Evolutionary conservation across 192 early-diverging fungal species (phyloP).

Genomic region (Diversispora eburnea): DNA sequence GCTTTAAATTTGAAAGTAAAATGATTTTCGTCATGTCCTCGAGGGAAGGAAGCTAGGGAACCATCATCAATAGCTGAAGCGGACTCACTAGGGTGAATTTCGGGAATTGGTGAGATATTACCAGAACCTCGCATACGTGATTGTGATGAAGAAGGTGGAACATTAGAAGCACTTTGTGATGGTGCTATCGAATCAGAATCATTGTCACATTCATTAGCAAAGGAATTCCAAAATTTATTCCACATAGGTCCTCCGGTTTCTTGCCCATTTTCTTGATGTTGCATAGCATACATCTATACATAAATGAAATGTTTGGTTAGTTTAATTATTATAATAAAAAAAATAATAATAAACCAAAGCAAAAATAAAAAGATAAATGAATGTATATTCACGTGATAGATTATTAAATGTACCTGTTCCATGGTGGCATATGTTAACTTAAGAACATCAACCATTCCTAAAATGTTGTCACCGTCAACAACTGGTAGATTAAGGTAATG

Average conservation of each 20-base stretch:
- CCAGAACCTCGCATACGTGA: constrained; percentile 32
- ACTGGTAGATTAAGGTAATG: constrained; percentile 85
- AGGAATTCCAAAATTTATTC: constrained; percentile 77
- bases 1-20: constrained; percentile 80
- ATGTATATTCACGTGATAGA: background rate
- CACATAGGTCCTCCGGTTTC: constrained; percentile 64
- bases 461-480: constrained; percentile 64
- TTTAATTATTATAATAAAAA: background rate
- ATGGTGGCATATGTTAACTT: constrained; percentile 78
- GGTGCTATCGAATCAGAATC: constrained; percentile 60
- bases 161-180: constrained; percentile 42
- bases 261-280: constrained; percentile 44
- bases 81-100: constrained; percentile 56
- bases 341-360: background rate
- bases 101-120: constrained; percentile 43
- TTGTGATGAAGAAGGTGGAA: constrained; percentile 42
- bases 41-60: constrained; percentile 37
- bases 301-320: background rate
- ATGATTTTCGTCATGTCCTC: constrained; percentile 39
- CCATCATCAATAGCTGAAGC: constrained; percentile 51
- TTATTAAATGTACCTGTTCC: constrained; percentile 59
- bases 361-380: background rate
- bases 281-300: constrained; percentile 43
- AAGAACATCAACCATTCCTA: constrained; percentile 81
- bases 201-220: constrained; percentile 61